Conservation (phyloP, 805 yeast species). For the Wickerhamiella hasegawae region DNA sequence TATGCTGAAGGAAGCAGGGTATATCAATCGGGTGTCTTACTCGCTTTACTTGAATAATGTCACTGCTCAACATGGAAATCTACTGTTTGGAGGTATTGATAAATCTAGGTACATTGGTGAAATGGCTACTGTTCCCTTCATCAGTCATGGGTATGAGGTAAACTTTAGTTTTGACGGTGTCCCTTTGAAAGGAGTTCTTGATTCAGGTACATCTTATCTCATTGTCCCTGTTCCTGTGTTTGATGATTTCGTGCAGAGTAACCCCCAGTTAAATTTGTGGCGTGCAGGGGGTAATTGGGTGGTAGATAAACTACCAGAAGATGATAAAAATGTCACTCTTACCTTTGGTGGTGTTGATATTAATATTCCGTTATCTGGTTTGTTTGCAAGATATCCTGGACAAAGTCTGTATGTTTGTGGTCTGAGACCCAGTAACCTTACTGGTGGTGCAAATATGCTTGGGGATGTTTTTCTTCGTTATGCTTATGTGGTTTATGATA, state of each 20-base stretch:
- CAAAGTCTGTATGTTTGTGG: too few species aligned
- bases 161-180: not conserved
- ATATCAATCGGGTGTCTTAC: slow-evolving; percentile 23
- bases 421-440: too few species aligned
- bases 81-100: slow-evolving; percentile 37
- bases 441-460: too few species aligned
- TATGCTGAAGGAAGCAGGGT: slow-evolving; percentile 19
- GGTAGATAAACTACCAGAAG: not conserved
- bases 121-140: slow-evolving; percentile 22
- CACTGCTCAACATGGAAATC: slow-evolving; percentile 15
- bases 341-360: not conserved
- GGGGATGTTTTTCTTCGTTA: slow-evolving; percentile 54
- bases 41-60: slow-evolving; percentile 24
- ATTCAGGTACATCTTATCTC: not conserved
- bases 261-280: slow-evolving; percentile 4
- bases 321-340: not conserved
- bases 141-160: not conserved
- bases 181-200: not conserved
- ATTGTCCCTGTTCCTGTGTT: not conserved
- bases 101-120: slow-evolving; percentile 30
- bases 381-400: too few species aligned
- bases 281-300: not conserved
- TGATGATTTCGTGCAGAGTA: not conserved
- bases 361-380: not conserved
- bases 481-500: slow-evolving; percentile 52